Evolutionary conservation across 2,329 filamentous ascomycete species (phyloP).

Genomic region (Monilinia aucupariae): DNA sequence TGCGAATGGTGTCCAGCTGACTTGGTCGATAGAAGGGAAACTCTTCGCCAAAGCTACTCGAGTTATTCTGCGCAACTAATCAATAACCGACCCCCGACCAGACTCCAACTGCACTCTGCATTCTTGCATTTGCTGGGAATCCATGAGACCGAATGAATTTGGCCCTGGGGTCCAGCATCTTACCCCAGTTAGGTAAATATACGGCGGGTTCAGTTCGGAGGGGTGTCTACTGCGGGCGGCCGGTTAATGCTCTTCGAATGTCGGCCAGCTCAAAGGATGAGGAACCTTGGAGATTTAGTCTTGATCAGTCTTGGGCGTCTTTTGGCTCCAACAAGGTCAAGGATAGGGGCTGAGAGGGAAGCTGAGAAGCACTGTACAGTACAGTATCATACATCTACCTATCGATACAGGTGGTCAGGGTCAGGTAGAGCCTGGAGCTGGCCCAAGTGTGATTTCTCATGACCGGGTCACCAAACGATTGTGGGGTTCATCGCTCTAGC

Average conservation of each 20-base stretch:
- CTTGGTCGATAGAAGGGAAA: background rate
- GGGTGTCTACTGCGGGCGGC: conserved; percentile 6
- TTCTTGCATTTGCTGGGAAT: conserved; percentile 16
- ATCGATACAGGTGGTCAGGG: conserved; percentile 4
- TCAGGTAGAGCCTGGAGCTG: conserved; percentile 12
- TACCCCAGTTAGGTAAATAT: background rate
- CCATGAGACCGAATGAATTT: conserved; percentile 7
- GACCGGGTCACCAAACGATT: background rate
- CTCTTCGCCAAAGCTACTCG: too few relatives aligned
- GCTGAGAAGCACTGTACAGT: background rate
- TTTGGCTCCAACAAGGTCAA: conserved; percentile 1
- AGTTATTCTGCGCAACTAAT: too few relatives aligned
- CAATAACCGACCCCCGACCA: background rate
- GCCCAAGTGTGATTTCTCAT: conserved; percentile 6
- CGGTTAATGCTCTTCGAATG: conserved; percentile 4
- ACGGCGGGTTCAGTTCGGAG: background rate
- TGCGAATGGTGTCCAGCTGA: conserved; percentile 1
- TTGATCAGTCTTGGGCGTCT: background rate
- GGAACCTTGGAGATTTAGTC: background rate
- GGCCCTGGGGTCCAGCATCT: conserved; percentile 1
- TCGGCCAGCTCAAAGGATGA: background rate
- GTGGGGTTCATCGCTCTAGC: conserved; percentile 7
- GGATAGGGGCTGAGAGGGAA: conserved; percentile 3
- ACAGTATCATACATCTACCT: background rate
- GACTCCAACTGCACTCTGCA: too few relatives aligned